A percentile compares a stretch with the other conserved stretches of the same genome.
Conservation (phyloP, 257 asterid genomes). For the Solanum etuberosum region DNA sequence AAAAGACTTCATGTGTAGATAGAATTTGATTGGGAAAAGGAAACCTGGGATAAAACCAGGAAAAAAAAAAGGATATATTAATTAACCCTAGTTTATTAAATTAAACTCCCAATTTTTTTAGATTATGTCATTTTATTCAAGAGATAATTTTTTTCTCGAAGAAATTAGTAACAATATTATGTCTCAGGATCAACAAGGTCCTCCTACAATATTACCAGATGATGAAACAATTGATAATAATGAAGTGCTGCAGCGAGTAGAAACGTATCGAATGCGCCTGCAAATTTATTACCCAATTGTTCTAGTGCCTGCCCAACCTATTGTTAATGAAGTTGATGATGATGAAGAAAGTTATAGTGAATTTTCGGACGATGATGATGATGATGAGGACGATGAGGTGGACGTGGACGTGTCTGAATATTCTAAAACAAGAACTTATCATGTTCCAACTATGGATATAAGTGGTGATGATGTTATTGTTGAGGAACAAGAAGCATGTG, state of each 20-base stretch:
- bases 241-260: too few relatives aligned
- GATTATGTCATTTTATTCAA: not conserved
- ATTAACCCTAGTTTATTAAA: not conserved
- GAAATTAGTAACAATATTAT: not conserved
- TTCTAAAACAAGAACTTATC: not conserved
- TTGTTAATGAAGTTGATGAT: not conserved
- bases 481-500: not conserved
- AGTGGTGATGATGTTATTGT: not conserved
- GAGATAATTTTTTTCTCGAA: not conserved
- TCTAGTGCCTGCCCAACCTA: not conserved
- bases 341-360: not conserved
- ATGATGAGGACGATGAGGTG: not conserved
- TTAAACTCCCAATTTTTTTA: not conserved
- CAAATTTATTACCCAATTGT: not conserved
- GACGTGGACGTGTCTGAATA: not conserved
- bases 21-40: not conserved
- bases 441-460: not conserved
- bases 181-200: not conserved
- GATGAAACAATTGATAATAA: not conserved
- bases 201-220: not conserved
- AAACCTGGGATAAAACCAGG: not conserved
- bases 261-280: not conserved
- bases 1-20: not conserved
- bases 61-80: not conserved
- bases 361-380: not conserved